phyloP scores from a whole-genome alignment of 1,284 basidiomycete genomes.

The Trichosporon sp. region DNA sequence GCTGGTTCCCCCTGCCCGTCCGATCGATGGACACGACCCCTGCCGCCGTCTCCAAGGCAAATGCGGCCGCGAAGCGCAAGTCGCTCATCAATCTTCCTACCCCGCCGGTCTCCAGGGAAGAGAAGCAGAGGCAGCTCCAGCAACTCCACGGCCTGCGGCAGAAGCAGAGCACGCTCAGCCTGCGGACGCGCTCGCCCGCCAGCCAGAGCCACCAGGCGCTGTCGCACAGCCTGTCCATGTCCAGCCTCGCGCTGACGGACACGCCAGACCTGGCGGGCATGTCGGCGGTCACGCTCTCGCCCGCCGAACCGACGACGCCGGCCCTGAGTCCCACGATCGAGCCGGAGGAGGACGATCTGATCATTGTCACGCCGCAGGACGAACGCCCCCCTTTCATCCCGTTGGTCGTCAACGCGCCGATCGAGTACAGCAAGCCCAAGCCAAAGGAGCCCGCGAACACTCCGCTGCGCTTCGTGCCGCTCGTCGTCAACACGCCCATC shows the following conservation, averaged over 20 bases:
- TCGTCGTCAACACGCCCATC: slow-evolving; percentile 11
- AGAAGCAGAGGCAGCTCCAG: neutral
- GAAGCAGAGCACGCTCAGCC: no score
- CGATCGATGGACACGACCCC: neutral
- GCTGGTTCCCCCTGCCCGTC: slow-evolving; percentile 1
- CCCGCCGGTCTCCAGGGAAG: neutral
- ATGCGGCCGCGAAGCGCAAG: neutral
- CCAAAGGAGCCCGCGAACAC: neutral
- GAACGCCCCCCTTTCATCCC: neutral
- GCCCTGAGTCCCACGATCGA: slow-evolving; percentile 11
- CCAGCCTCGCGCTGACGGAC: neutral
- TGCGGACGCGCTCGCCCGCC: no score
- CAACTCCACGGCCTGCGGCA: no score
- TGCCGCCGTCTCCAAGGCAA: neutral
- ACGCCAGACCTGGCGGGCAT: neutral
- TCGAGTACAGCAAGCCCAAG: neutral
- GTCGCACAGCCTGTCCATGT: neutral
- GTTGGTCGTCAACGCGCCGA: neutral
- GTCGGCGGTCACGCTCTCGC: slow-evolving; percentile 4
- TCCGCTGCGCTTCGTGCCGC: slow-evolving; percentile 3
- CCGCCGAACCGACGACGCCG: neutral
- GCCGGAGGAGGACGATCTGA: neutral
- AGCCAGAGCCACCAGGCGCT: neutral
- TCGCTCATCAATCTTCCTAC: neutral
- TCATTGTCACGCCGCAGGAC: neutral